Evolutionary conservation across 345 rosid species (phyloP).

Genomic region (Camelina sativa): DNA sequence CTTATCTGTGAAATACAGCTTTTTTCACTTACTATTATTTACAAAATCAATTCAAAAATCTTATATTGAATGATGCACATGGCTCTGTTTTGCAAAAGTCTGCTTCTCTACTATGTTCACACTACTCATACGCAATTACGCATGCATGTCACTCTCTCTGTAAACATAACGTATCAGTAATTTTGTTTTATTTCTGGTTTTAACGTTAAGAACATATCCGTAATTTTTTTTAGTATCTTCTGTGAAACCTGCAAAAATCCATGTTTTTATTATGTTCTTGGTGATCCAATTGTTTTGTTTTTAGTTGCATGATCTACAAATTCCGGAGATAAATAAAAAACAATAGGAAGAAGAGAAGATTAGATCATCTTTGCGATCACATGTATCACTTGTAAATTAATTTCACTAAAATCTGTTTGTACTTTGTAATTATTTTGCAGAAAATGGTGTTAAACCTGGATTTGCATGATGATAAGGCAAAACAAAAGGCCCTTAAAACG

Average conservation of each 20-base stretch:
- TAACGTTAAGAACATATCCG: neutral
- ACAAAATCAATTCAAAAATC: conserved; percentile 1
- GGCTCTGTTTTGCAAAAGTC: conserved; percentile 17
- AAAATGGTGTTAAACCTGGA: conserved; percentile 80
- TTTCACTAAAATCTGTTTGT: neutral
- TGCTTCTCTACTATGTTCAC: conserved; percentile 9
- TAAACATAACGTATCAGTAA: no score
- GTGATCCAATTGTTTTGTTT: neutral
- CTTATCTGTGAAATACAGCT: neutral
- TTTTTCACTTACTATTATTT: neutral
- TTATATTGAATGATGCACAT: neutral
- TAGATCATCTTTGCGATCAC: neutral
- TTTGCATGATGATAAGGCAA: conserved; percentile 72
- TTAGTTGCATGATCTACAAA: conserved; percentile 11
- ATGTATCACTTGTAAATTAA: neutral
- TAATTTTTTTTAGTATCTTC: neutral
- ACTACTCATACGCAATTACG: neutral
- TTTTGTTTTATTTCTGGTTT: no score
- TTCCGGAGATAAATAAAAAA: conserved; percentile 15
- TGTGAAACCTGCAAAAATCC: conserved; percentile 8
- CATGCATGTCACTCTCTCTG: conserved; percentile 28
- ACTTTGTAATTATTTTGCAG: conserved; percentile 49
- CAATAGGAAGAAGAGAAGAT: neutral
- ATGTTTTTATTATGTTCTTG: neutral
- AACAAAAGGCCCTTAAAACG: conserved; percentile 86